These are phyloP conservation scores for Calonectria honghensis DNA, from an alignment of 2,329 filamentous ascomycete genomes.

Conservation along the genomic window DNA sequence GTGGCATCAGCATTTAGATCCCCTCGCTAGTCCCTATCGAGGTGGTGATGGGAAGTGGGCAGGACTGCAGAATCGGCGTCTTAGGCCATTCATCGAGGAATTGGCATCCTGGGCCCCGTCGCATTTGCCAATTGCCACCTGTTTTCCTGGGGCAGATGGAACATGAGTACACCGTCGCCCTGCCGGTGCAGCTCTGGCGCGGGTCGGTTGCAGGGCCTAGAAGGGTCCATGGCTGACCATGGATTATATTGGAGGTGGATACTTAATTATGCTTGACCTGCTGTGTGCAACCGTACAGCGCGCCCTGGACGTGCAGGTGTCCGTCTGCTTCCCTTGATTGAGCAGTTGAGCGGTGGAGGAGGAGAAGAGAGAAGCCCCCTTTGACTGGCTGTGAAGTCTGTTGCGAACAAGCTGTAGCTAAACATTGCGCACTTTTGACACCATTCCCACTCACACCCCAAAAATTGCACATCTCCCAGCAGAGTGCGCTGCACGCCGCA, in stretches of 20 bases:
- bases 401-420: conserved; percentile 6
- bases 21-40: conserved; percentile 5
- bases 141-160: background rate
- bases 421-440: conserved; percentile 18
- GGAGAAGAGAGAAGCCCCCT: background rate
- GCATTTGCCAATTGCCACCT: conserved; percentile 7
- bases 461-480: conserved; percentile 27
- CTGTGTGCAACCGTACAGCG: background rate
- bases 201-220: conserved; percentile 32
- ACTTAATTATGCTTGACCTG: conserved; percentile 18
- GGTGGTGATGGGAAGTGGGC: background rate
- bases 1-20: conserved; percentile 19
- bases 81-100: background rate
- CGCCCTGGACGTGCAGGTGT: background rate
- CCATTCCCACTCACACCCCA: background rate
- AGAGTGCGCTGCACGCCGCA: background rate
- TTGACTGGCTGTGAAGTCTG: background rate
- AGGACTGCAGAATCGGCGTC: conserved; percentile 2
- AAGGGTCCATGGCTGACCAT: conserved; percentile 24
- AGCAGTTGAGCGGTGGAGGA: background rate
- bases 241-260: conserved; percentile 18
- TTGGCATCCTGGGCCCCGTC: conserved; percentile 11
- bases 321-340: background rate
- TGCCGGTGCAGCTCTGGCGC: conserved; percentile 25
- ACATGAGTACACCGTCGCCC: conserved; percentile 4